These are phyloP conservation scores for Aspergillus ustus DNA, from an alignment of 2,329 filamentous ascomycete species.

Conservation along the genomic window DNA sequence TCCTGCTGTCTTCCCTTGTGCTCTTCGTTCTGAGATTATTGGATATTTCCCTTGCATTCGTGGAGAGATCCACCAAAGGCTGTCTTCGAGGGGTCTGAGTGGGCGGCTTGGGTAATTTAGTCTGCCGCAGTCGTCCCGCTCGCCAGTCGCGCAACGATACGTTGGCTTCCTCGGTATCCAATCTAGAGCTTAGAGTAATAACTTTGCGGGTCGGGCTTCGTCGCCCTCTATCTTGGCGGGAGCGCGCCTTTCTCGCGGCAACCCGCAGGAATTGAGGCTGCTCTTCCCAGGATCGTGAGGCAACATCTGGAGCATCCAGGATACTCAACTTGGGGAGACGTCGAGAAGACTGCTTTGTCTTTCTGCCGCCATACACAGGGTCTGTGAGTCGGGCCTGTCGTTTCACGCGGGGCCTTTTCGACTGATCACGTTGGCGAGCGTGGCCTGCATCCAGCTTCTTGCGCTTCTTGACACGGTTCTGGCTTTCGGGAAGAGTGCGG, in stretches of 20 bases:
- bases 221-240: conserved; percentile 53
- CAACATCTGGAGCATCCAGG: conserved; percentile 53
- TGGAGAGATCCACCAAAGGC: conserved; percentile 28
- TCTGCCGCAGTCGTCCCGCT: conserved; percentile 47
- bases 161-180: conserved; percentile 61
- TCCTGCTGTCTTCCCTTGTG: not conserved
- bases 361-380: conserved; percentile 29
- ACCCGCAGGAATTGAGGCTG: conserved; percentile 61
- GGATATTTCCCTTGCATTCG: conserved; percentile 20
- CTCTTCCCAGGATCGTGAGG: conserved; percentile 30
- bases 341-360: conserved; percentile 28
- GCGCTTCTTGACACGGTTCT: conserved; percentile 29
- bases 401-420: conserved; percentile 33
- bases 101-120: conserved; percentile 24
- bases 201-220: conserved; percentile 58
- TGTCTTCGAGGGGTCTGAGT: conserved; percentile 28
- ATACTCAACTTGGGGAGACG: conserved; percentile 50
- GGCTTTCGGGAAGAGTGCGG: conserved; percentile 16
- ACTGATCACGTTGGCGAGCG: conserved; percentile 11
- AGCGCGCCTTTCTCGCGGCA: conserved; percentile 58
- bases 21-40: conserved; percentile 9
- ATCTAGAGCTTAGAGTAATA: conserved; percentile 55
- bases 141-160: conserved; percentile 56
- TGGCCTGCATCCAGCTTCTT: conserved; percentile 9
- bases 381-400: conserved; percentile 45